phyloP scores from a whole-genome alignment of 2,329 filamentous ascomycete genomes.

The Ascochyta clinopodiicola region DNA sequence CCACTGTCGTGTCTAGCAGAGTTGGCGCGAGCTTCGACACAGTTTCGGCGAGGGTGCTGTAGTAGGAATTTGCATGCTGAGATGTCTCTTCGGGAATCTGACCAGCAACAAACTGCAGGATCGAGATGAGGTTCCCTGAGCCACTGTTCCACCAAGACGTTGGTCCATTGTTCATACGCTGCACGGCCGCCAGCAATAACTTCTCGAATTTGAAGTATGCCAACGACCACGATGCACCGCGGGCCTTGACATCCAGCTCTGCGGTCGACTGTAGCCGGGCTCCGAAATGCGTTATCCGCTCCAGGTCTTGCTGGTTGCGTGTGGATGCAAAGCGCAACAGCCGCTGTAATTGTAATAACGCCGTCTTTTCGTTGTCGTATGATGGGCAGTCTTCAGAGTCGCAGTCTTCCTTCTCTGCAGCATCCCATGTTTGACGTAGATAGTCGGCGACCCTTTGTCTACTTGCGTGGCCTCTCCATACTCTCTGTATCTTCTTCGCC shows the following conservation, averaged over 20 bases:
- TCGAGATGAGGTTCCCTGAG: slow-evolving; percentile 18
- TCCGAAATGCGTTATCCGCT: slow-evolving; percentile 50
- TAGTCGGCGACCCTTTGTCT: slow-evolving; percentile 64
- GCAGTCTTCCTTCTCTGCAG: slow-evolving; percentile 30
- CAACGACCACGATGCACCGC: slow-evolving; percentile 48
- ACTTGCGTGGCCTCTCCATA: slow-evolving; percentile 78
- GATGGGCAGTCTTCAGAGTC: slow-evolving; percentile 18
- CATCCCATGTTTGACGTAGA: slow-evolving; percentile 53
- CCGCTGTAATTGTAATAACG: slow-evolving; percentile 50
- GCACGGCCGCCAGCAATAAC: slow-evolving; percentile 46
- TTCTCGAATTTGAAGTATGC: slow-evolving; percentile 52
- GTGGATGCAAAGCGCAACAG: slow-evolving; percentile 54
- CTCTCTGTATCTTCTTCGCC: slow-evolving; percentile 74
- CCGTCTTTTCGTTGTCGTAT: slow-evolving; percentile 49
- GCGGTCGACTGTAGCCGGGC: slow-evolving; percentile 45
- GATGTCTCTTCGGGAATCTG: slow-evolving; percentile 46
- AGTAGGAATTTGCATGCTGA: slow-evolving; percentile 40
- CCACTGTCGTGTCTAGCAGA: slow-evolving; percentile 1
- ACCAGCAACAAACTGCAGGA: slow-evolving; percentile 40
- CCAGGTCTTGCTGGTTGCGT: slow-evolving; percentile 47
- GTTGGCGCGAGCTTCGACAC: slow-evolving; percentile 22
- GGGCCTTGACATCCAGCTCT: slow-evolving; percentile 27
- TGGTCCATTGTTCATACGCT: slow-evolving; percentile 26
- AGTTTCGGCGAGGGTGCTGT: slow-evolving; percentile 39
- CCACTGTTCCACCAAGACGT: slow-evolving; percentile 15